Base-by-base conservation (phyloP, 306 rosid species). In the Senna tora region DNA sequence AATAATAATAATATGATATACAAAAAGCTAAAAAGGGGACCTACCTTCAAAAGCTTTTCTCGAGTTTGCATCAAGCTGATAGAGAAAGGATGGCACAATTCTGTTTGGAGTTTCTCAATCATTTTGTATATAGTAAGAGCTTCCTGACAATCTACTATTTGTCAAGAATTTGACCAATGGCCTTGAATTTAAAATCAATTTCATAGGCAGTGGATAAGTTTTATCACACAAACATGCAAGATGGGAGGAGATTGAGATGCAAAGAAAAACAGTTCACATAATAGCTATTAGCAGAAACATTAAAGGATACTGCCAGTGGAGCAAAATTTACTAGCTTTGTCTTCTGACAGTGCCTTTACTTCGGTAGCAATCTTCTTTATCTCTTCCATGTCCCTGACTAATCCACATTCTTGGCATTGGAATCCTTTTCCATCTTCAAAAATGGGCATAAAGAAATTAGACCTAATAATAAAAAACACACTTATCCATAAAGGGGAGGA, bases 21-120 rank as follows among this genome's bases (percentile, higher is more conserved):
- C 12, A 77, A 73, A 32, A 52, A 58, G 53, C 34, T 41, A 67
- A 56, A 73, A 67, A 72, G 45, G 61, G 56, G 33, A 55, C 70
- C 52, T 71, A 91, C 97, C 94, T 87, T 86, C 71, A 93, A 70
- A 77, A 93, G 82, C 77, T 85, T 82, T 74, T 93, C 97, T 58
- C 94, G 80, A 76, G 96, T 93, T 86, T 85, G 92, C 88, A 91
- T 75, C 84, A 91, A 80, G 78, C 46, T 75, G 78, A 89, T 79
- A 62, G 97, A 89, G 41, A 80, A 86, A 50, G 84, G 84, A 80
- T 91, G 96, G 79, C 65, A 93, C 58, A 93, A 67, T 68, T 80
- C 68, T 75, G 55, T 84, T 79, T 91, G 92, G 72, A 89, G 82
- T 59, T 83, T 79, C 86, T 91, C 97, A 74, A 82, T 69, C 68